These are phyloP conservation scores for Aspergillus funiculosus DNA, from an alignment of 495 filamentous ascomycete genomes.

Conservation along the genomic window DNA sequence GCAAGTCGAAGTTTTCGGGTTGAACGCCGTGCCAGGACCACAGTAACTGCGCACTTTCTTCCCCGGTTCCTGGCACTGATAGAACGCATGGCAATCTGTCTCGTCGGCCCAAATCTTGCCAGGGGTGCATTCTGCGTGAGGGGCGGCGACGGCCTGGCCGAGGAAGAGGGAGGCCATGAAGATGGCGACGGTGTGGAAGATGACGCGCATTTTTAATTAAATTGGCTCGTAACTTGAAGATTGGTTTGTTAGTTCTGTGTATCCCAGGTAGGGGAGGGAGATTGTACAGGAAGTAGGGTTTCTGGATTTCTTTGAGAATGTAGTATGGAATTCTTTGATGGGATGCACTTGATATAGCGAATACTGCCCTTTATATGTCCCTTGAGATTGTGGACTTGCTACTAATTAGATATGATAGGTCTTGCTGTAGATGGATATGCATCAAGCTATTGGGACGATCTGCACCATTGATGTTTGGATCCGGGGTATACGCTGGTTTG, in stretches of 20 bases:
- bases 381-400: no score
- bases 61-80: neutral
- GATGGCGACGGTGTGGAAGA: conserved; percentile 1
- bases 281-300: no score
- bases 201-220: conserved; percentile 2
- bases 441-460: no score
- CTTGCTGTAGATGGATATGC: no score
- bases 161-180: conserved; percentile 8
- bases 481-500: neutral
- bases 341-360: no score
- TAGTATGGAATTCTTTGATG: no score
- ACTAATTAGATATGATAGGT: no score
- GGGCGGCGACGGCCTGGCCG: neutral
- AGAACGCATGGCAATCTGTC: conserved; percentile 5
- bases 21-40: conserved; percentile 6
- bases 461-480: neutral
- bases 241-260: no score
- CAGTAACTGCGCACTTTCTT: neutral
- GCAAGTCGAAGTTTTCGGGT: conserved; percentile 3
- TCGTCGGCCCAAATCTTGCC: conserved; percentile 2
- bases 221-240: no score
- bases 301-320: no score
- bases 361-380: no score
- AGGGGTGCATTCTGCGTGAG: neutral
- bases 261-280: no score